Evolutionary conservation across 495 filamentous ascomycete species (phyloP), one percentile per base, ranked within the genome.

Genomic region (Terfezia claveryi): DNA sequence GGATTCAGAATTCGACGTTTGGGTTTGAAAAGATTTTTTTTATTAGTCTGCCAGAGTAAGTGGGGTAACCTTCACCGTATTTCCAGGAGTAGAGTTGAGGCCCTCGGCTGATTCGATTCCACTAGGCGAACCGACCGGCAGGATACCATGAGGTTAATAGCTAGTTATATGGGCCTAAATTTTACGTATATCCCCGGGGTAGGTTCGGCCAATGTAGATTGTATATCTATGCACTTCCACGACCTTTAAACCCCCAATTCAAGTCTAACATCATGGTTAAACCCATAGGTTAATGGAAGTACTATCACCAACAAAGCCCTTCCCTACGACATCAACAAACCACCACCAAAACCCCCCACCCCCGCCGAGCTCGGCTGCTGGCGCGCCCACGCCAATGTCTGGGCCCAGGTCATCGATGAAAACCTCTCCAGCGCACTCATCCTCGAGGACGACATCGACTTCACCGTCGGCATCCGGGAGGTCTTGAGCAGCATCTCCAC

Each of bases 381-480:
- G 62, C 51, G 61, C 16, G 60, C 62, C 2, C 62, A 64, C 38
- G 57, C 59, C 53, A 61, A 64, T 20, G 51, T 60, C 11, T 57
- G 61, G 37, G 60, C 58, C 37, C 49, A 58, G 41, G 41, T 69
- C 56, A 57, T 70, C 14, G 59, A 66, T 11, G 65, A 65, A 17
- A 59, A 59, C 32, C 55, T 68, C 14, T 64, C 67, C 36, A 69
- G 68, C 2, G 68, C 67, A 0, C 58, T 74, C 36, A 69, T 74
- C 41, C 59, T 74, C 38, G 71, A 74, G 61, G 70, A 72, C 59
- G 71, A 73, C 52, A 68, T 69, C 17, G 71, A 74, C 59, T 74
- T 67, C 68, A 71, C 72, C 56, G 62, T 70, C 32, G 62, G 64
- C 5, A 58, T 74, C 12, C 62, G 64, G 8, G 62, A 61, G 20